phyloP scores from a whole-genome alignment of 805 yeast genomes.

The Naumovozyma dairenensis region DNA sequence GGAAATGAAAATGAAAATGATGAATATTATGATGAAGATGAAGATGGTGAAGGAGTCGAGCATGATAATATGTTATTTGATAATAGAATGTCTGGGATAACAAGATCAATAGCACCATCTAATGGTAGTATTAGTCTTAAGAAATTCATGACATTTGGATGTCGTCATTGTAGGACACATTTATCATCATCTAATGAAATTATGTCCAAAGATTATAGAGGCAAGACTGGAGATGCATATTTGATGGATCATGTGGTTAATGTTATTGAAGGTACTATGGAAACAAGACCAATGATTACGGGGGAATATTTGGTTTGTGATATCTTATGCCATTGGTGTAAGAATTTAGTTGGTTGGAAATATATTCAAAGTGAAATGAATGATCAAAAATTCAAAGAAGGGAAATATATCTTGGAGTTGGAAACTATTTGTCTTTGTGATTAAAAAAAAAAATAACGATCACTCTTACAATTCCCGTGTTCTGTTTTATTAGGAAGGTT shows the following conservation, averaged over 20 bases:
- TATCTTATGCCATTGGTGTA: slow-evolving; percentile 47
- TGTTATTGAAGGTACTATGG: slow-evolving; percentile 29
- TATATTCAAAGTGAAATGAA: slow-evolving; percentile 39
- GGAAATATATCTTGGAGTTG: slow-evolving; percentile 46
- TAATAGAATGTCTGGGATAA: no score
- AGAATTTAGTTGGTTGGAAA: slow-evolving; percentile 53
- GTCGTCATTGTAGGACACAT: slow-evolving; percentile 27
- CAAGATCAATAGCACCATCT: no score
- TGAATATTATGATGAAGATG: no score
- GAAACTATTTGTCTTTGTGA: slow-evolving; percentile 21
- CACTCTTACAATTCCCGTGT: no score
- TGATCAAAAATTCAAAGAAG: slow-evolving; percentile 50
- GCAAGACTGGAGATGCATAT: slow-evolving; percentile 49
- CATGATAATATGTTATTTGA: no score
- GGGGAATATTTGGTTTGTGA: slow-evolving; percentile 52
- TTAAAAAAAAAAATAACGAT: no score
- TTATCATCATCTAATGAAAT: slow-evolving; percentile 24
- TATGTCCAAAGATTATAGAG: slow-evolving; percentile 38
- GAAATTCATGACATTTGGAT: slow-evolving; percentile 23
- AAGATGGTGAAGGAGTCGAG: no score
- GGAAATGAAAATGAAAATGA: no score
- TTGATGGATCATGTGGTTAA: slow-evolving; percentile 44
- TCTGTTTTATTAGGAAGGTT: no score
- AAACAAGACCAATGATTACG: slow-evolving; percentile 45
- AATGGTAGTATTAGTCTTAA: no score